A percentile compares a stretch with the other conserved stretches of the same genome.
These are phyloP conservation scores for Rhodotorula sp. DNA, from an alignment of 1,284 basidiomycete genomes.

Conservation along the genomic window DNA sequence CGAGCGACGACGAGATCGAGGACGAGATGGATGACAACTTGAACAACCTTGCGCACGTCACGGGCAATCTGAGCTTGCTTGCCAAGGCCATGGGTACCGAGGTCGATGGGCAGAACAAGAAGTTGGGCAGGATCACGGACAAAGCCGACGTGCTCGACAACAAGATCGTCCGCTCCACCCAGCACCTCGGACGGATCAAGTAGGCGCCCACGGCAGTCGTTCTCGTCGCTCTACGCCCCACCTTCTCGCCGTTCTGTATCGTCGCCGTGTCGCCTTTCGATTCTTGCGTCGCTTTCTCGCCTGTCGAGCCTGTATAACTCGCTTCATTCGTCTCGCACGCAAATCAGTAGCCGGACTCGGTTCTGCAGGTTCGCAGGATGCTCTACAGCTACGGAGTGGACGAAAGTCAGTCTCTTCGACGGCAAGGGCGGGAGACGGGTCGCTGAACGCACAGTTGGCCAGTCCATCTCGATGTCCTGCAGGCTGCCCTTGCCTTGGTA, in stretches of 20 bases:
- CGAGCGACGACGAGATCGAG: conserved; percentile 85
- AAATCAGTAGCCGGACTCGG: no score
- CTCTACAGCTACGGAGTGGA: not conserved
- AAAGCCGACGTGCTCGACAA: conserved; percentile 54
- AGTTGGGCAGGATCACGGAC: conserved; percentile 66
- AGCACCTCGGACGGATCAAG: conserved; percentile 40
- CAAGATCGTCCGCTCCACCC: conserved; percentile 36
- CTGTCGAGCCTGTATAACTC: not conserved
- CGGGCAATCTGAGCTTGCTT: conserved; percentile 78
- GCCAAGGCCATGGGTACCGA: conserved; percentile 70
- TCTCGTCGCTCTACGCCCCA: not conserved
- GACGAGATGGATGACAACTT: conserved; percentile 84
- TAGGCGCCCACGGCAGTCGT: not conserved
- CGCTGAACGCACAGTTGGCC: conserved; percentile 18
- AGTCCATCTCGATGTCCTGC: conserved; percentile 44
- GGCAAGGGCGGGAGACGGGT: not conserved
- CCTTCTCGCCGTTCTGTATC: not conserved
- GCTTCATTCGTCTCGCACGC: not conserved
- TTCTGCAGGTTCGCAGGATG: no score
- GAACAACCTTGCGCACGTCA: conserved; percentile 78
- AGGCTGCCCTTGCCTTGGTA: conserved; percentile 45
- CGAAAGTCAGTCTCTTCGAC: not conserved
- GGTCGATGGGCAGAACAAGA: conserved; percentile 65
- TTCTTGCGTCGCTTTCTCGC: not conserved
- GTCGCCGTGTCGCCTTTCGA: not conserved